These are phyloP conservation scores for Moesziomyces antarcticus DNA, from an alignment of 1,284 basidiomycete species.

Conservation along the genomic window DNA sequence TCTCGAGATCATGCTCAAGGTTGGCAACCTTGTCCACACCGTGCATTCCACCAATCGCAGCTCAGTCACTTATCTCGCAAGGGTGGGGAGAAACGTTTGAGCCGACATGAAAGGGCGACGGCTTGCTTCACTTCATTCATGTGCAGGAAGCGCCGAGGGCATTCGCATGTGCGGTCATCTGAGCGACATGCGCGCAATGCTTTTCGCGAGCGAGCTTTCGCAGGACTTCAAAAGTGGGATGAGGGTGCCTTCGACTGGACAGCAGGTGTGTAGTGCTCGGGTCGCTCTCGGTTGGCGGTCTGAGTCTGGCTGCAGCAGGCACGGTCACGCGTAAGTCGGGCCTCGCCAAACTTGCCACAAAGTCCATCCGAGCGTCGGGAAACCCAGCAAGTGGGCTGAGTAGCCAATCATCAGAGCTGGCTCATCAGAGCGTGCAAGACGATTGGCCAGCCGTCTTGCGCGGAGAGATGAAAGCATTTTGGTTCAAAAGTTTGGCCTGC, in stretches of 20 bases:
- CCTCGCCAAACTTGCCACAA: background rate
- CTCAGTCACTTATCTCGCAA: slow-evolving; percentile 14
- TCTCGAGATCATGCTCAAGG: background rate
- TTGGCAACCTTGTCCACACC: background rate
- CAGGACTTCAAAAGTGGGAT: too few species aligned
- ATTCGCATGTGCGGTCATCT: background rate
- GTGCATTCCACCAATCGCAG: slow-evolving; percentile 15
- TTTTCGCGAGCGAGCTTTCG: too few species aligned
- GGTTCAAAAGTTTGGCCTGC: background rate
- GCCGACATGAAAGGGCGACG: background rate
- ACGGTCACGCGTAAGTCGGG: background rate
- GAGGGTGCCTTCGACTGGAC: too few species aligned
- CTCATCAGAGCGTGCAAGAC: background rate
- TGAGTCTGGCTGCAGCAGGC: background rate
- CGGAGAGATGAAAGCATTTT: background rate
- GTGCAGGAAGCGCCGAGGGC: background rate
- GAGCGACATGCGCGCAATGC: too few species aligned
- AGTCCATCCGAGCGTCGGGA: background rate
- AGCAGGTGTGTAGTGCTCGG: background rate
- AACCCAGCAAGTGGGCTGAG: background rate
- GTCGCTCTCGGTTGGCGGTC: background rate
- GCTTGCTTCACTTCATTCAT: background rate
- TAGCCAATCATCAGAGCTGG: background rate
- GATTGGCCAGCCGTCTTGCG: background rate
- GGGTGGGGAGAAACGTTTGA: slow-evolving; percentile 10